phyloP scores from a whole-genome alignment of 129 eudicot species.

The Centaurea solstitialis region DNA sequence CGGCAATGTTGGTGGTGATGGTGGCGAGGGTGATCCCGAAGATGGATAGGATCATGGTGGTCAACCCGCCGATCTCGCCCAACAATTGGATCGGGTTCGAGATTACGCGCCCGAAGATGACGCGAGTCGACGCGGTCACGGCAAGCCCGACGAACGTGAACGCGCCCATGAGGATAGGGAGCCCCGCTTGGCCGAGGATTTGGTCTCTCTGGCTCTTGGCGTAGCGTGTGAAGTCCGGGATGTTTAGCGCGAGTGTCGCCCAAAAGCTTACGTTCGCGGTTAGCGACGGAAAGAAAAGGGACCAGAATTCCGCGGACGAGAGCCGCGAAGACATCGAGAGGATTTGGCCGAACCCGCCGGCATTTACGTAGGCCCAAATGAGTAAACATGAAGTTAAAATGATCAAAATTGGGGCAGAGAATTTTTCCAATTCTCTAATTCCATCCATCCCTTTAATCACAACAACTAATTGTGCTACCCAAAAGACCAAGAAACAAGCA shows the following conservation, averaged over 20 bases:
- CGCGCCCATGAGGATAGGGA: slow-evolving; percentile 84
- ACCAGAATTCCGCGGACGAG: slow-evolving; percentile 74
- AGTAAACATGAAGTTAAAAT: slow-evolving; percentile 58
- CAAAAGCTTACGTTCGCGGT: slow-evolving; percentile 96
- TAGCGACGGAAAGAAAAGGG: slow-evolving; percentile 74
- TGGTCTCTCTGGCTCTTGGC: slow-evolving; percentile 80
- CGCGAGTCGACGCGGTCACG: slow-evolving; percentile 82
- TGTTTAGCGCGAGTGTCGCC: slow-evolving; percentile 87
- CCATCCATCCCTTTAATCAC: slow-evolving; percentile 94
- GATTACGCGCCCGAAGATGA: slow-evolving; percentile 72
- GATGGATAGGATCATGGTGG: slow-evolving; percentile 65
- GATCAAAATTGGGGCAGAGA: slow-evolving; percentile 84
- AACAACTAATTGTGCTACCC: slow-evolving; percentile 63
- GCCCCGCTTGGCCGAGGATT: slow-evolving; percentile 77
- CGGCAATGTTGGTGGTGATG: slow-evolving; percentile 89
- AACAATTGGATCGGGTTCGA: slow-evolving; percentile 75
- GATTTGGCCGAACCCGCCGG: slow-evolving; percentile 77
- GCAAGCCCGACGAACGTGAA: slow-evolving; percentile 96
- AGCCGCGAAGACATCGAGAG: slow-evolving; percentile 59
- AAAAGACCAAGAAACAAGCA: slow-evolving; percentile 71
- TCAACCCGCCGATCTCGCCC: slow-evolving; percentile 67
- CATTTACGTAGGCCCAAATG: slow-evolving; percentile 75
- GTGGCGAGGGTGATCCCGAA: slow-evolving; percentile 84
- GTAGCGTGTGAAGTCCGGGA: slow-evolving; percentile 88
- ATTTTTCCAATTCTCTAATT: slow-evolving; percentile 67